Conservation (phyloP, 352 stramenopile species). For the Pseudoperonospora humuli region DNA sequence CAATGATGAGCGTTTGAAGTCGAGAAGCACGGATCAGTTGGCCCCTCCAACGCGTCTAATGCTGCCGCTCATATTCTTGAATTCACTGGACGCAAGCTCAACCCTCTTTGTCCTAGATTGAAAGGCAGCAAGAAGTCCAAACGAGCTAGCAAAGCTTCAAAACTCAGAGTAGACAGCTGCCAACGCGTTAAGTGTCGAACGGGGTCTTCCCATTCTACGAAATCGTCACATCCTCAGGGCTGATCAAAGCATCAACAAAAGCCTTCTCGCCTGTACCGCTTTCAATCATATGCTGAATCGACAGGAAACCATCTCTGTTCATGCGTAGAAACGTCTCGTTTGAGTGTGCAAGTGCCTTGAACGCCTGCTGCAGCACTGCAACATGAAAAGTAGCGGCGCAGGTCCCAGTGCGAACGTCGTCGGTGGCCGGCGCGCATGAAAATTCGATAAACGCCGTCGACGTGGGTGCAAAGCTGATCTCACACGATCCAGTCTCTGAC, state of each 20-base stretch:
- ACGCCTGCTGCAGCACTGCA: conserved; percentile 68
- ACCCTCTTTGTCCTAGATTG: too few species aligned
- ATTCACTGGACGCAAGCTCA: too few species aligned
- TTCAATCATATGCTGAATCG: conserved; percentile 78
- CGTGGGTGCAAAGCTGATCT: conserved; percentile 66
- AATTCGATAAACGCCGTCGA: conserved; percentile 83
- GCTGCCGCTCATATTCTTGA: too few species aligned
- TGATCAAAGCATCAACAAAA: conserved; percentile 77
- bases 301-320: conserved; percentile 73
- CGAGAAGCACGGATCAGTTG: too few species aligned
- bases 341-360: conserved; percentile 68
- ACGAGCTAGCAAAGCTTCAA: too few species aligned
- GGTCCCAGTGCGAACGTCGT: conserved; percentile 12
- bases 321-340: conserved; percentile 80
- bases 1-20: too few species aligned
- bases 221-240: conserved; percentile 59
- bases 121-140: too few species aligned
- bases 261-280: conserved; percentile 61
- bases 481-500: conserved; percentile 67
- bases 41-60: too few species aligned
- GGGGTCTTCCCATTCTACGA: conserved; percentile 12
- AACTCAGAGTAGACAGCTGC: too few species aligned
- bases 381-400: conserved; percentile 70
- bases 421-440: conserved; percentile 31
- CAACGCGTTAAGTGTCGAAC: too few species aligned